Percentiles rank a stretch among this genome's conserved stretches.
These are phyloP conservation scores for Conticribra weissflogii DNA, from an alignment of 108 stramenopile genomes.

Conservation along the genomic window DNA sequence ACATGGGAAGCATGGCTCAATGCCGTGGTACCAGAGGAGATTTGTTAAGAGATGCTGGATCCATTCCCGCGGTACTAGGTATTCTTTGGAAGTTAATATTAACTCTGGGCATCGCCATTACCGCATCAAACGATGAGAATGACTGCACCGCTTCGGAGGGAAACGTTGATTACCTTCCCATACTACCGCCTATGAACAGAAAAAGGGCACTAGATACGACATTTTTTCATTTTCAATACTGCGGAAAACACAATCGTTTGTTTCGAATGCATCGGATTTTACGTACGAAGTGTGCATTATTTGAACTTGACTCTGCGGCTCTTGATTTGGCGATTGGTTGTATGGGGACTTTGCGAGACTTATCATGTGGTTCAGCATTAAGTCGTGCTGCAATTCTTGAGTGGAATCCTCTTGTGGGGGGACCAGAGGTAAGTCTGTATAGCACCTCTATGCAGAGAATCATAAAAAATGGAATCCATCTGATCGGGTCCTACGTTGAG, in stretches of 20 bases:
- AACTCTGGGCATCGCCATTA: no score
- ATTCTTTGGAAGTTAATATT: conserved; percentile 29
- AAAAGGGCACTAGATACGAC: no score
- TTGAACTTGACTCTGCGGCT: conserved; percentile 23
- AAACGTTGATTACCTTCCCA: no score
- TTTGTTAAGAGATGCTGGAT: conserved; percentile 43
- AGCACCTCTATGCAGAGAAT: no score
- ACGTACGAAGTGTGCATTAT: conserved; percentile 2
- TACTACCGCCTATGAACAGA: no score
- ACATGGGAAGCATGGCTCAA: conserved; percentile 55
- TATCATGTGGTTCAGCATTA: conserved; percentile 52
- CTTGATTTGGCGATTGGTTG: conserved; percentile 39
- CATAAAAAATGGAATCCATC: conserved; percentile 33
- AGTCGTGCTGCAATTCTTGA: conserved; percentile 51
- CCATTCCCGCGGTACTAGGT: conserved; percentile 35
- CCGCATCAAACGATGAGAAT: no score
- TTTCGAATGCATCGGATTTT: background rate
- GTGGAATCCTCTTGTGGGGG: conserved; percentile 23
- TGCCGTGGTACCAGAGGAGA: conserved; percentile 49
- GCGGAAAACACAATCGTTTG: conserved; percentile 24
- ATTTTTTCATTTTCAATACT: conserved; percentile 14
- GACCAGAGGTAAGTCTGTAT: background rate
- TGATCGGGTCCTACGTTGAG: conserved; percentile 33
- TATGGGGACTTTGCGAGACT: conserved; percentile 54
- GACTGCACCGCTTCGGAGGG: no score